A percentile compares a stretch with the other conserved stretches of the same genome.
These are phyloP conservation scores for Cucumis hystrix DNA, from an alignment of 306 rosid species.

Conservation along the genomic window DNA sequence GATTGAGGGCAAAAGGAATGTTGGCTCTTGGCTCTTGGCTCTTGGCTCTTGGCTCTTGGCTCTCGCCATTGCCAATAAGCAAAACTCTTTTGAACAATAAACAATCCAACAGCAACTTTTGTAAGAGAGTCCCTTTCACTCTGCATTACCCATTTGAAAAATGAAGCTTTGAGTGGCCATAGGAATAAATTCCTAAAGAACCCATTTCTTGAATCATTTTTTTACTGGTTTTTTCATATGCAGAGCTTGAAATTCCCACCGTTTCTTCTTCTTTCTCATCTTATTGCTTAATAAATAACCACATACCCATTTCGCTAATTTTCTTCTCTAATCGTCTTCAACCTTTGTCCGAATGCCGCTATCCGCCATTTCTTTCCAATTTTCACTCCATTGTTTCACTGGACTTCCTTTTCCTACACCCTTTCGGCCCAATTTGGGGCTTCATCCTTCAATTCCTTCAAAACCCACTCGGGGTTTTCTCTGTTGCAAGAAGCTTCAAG, in stretches of 20 bases:
- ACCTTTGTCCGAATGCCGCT: slow-evolving; percentile 48
- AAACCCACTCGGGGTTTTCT: slow-evolving; percentile 1
- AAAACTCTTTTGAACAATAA: background rate
- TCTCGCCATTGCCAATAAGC: background rate
- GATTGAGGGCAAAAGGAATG: background rate
- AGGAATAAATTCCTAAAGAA: background rate
- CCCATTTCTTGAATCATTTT: background rate
- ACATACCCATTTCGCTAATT: background rate
- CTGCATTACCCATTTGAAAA: background rate
- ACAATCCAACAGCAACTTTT: background rate
- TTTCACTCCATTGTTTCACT: slow-evolving; percentile 20
- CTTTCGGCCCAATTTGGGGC: slow-evolving; percentile 11
- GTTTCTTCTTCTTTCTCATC: background rate
- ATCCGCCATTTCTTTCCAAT: slow-evolving; percentile 22
- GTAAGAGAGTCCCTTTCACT: too few species aligned
- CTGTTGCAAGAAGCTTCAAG: slow-evolving; percentile 27
- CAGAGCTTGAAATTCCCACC: background rate
- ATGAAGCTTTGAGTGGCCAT: background rate
- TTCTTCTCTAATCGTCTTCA: background rate
- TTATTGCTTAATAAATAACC: background rate
- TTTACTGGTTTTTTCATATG: background rate
- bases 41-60: background rate
- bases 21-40: background rate
- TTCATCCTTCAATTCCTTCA: slow-evolving; percentile 5
- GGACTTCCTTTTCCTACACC: slow-evolving; percentile 15